Base-by-base conservation (phyloP, 805 yeast species). In the Ogataea philodendri region DNA sequence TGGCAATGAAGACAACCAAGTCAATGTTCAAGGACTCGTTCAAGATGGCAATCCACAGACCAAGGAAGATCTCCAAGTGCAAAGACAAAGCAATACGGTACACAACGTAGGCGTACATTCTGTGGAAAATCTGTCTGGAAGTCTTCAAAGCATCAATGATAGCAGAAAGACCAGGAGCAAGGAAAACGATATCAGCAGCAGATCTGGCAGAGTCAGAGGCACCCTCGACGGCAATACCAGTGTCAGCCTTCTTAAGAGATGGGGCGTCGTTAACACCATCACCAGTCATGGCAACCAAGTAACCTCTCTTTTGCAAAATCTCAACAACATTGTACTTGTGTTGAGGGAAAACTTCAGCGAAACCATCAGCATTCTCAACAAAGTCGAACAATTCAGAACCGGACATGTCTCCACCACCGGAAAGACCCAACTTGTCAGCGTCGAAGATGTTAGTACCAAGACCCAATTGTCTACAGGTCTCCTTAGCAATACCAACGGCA, bases 221-320 rank as follows among this genome's bases (percentile, higher is more conserved):
- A 81, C 95, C 96, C 75, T 87, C 95, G 67, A 87, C 96, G 62
- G 97, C 96, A 75, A 88, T 88, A 82, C 97, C 97, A 54, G 85
- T 79, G 62, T 81, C 88, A 57, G 94, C 95, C 78, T 87, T 87
- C 87, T 87, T 87, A 72, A 87, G 78, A 51, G 96, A 87, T 61
- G 96, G 96, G 59, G 96, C 95, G 72, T 87, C 96, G 76, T 87
- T 87, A 65, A 87, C 96, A 85, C 96, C 96, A 66, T 87, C 96
- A 84, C 96, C 96, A 76, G 96, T 87, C 96, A 87, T 87, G 70
- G 96, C 96, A 72, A 88, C 95, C 72, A 87, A 78, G 81, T 84
- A 86, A 71, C 96, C 96, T 78, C 95, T 82, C 66, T 81, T 77
- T 76, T 87, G 96, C 69, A 87, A 78, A 65, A 86, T 85, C 74